Percentiles rank a stretch among this genome's conserved stretches.
Evolutionary conservation across 1,284 basidiomycete species (phyloP).

Genomic region (Fomitopsis palustris): DNA sequence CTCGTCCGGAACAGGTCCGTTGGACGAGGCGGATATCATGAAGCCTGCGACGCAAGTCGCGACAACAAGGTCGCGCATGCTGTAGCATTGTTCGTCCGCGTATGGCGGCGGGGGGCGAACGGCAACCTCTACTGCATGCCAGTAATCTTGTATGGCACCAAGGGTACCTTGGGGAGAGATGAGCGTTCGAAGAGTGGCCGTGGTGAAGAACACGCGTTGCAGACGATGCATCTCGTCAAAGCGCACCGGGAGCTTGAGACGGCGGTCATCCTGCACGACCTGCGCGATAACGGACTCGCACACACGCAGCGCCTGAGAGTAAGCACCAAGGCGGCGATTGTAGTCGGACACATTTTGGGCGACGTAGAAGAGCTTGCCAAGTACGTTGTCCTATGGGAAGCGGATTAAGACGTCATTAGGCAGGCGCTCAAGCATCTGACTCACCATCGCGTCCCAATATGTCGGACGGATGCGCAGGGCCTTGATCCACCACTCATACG

Average conservation of each 20-base stretch:
- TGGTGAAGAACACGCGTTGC: constrained; percentile 23
- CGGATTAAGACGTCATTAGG: neutral
- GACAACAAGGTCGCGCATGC: constrained; percentile 22
- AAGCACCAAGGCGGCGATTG: constrained; percentile 11
- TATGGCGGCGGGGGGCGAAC: constrained; percentile 15
- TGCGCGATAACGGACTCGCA: constrained; percentile 20
- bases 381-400: constrained; percentile 21
- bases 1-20: constrained; percentile 9
- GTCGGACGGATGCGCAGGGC: constrained; percentile 23
- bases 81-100: constrained; percentile 15
- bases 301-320: constrained; percentile 21
- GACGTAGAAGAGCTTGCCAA: constrained; percentile 20
- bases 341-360: constrained; percentile 13
- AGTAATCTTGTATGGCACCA: constrained; percentile 17
- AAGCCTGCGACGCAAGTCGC: constrained; percentile 20
- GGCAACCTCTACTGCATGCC: constrained; percentile 21
- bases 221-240: constrained; percentile 20
- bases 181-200: constrained; percentile 20
- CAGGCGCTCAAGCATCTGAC: neutral
- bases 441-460: constrained; percentile 27
- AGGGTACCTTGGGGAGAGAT: constrained; percentile 9
- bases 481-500: constrained; percentile 28
- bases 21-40: constrained; percentile 13
- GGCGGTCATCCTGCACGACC: constrained; percentile 15
- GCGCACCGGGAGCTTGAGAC: constrained; percentile 11